Base-by-base conservation (phyloP, 2,329 filamentous ascomycete species). In the Claviceps pazoutovae region DNA sequence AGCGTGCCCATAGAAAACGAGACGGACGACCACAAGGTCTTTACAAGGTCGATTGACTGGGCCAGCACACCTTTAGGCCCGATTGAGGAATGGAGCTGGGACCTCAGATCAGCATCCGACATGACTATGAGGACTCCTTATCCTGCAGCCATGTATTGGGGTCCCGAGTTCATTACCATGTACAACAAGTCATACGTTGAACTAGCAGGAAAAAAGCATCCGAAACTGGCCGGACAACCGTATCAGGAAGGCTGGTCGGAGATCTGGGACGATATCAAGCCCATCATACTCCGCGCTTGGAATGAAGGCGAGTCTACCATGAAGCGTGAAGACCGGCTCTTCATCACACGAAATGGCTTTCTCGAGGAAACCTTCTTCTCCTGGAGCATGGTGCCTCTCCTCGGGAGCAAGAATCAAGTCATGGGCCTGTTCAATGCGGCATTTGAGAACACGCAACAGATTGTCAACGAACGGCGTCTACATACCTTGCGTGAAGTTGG, bases 301-400 rank as follows among this genome's bases (percentile, higher is more conserved):
- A 66, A 75, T 43, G 83, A 80, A 3, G 87, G 86, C 0, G 81
- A 88, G 66, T 83, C 86, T 0, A 87, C 82, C 0, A 86, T 89
- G 83, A 90, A 88, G 63, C 82, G 88, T 57, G 86, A 90, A 58
- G 85, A 90, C 56, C 80, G 80, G 51, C 71, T 90, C 1, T 88
- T 89, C 60, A 75, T 91, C 34, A 71, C 75, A 46, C 78, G 86
- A 13, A 78, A 79, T 55, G 78, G 80, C 1, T 87, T 78, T 55
- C 66, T 87, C 1, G 85, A 93, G 64, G 86, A 91, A 62, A 81
- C 84, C 0, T 90, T 86, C 61, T 90, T 90, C 63, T 86, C 83
- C 13, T 90, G 85, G 85, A 85, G 81, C 1, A 80, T 90, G 46
- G 83, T 90, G 21, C 86, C 86, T 0, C 73, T 90, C 56, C 78